Evolutionary conservation across 768 basidiomycete genomes (phyloP), one percentile per base, ranked within the genome.

Genomic region (Auriscalpium orientale): DNA sequence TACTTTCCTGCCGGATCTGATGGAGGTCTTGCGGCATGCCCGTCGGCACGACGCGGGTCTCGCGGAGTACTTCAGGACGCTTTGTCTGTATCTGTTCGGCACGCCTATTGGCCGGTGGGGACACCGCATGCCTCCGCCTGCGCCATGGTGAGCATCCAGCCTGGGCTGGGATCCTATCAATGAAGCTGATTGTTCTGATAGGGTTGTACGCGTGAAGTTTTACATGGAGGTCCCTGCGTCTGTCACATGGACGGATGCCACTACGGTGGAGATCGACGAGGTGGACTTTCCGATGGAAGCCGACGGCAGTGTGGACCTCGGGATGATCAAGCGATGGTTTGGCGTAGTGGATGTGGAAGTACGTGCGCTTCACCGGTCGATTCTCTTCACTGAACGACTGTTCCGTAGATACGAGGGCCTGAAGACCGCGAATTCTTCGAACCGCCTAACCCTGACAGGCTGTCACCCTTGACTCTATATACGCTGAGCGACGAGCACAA

Each of bases 151-250:
- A 33, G 56, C n/a, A 22, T 13, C 16, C 53, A 20, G 11, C 4
- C 20, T 43, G 15, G 36, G 9, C 20, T 21, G 54, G n/a, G 18
- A 40, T 15, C 15, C n/a, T 22, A 28, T 28, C 28, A 28, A 28
- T 5, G 28, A 28, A 4, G 28, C 7, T 28, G 28, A 28, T 28
- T 28, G 7, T 28, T 5, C 1, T 28, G 37, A 18, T 38, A 62
- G 61, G n/a, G 60, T 58, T 38, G 53, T 62, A n/a, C 58, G 59
- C 4, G 45, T 62, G 36, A 55, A 50, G 43, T 16, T 62, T 3
- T 28, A 28, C 28, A 28, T 4, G 28, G 28, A 28, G 28, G 28
- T 28, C 28, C 28, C 28, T 28, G 28, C 28, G 28, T 7, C 28
- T 3, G 28, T 28, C 28, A 28, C 28, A 28, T 28, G 28, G 28